Percentiles rank a stretch among this genome's conserved stretches.
phyloP scores from a whole-genome alignment of 176 grass and related monocot species.

The Triticum turgidum region DNA sequence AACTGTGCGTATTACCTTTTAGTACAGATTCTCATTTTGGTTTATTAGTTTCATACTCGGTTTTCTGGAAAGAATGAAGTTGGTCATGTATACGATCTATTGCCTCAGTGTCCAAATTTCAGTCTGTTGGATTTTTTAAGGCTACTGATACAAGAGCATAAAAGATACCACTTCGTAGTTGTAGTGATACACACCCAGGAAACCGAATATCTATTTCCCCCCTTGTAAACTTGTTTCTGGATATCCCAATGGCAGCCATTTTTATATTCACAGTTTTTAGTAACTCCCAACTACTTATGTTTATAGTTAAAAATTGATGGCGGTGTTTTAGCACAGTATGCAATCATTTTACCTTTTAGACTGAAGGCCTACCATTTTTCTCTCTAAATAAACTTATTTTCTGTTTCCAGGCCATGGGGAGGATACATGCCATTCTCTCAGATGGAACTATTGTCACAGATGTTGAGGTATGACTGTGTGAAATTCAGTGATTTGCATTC shows the following conservation, averaged over 20 bases:
- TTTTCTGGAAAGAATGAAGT: neutral
- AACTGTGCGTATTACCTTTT: conserved; percentile 50
- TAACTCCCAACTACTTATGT: neutral
- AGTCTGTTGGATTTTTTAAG: neutral
- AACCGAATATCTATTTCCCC: neutral
- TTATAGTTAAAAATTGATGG: neutral
- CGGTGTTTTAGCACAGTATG: neutral
- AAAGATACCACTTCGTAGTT: neutral
- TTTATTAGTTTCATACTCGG: neutral
- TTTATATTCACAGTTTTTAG: neutral
- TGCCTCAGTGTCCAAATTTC: neutral
- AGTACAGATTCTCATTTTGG: neutral
- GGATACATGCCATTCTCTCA: conserved; percentile 89
- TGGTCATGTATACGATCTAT: neutral
- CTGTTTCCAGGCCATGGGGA: conserved; percentile 77
- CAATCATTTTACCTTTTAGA: neutral
- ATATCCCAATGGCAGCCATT: neutral
- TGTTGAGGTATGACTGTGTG: conserved; percentile 59
- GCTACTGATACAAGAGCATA: neutral
- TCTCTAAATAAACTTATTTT: neutral
- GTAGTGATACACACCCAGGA: neutral
- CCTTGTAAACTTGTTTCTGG: neutral
- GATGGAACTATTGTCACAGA: conserved; percentile 76
- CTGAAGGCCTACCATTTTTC: neutral
- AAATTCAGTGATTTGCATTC: neutral